phyloP scores from a whole-genome alignment of 345 rosid genomes.

The Rhodomyrtus tomentosa region DNA sequence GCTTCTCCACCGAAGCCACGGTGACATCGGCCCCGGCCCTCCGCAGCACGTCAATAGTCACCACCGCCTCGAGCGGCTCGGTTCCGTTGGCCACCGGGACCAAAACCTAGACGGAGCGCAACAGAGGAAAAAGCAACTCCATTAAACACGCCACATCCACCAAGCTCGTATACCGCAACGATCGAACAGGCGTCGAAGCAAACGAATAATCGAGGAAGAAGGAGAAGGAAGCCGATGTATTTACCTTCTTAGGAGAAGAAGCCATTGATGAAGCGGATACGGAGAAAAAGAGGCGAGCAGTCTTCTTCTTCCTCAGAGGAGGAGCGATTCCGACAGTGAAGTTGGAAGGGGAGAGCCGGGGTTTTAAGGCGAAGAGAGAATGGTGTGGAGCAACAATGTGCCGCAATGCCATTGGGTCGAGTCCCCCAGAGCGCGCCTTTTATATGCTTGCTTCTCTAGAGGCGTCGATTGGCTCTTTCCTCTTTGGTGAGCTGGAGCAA shows the following conservation, averaged over 20 bases:
- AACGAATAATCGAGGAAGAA: not conserved
- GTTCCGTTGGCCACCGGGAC: conserved; percentile 87
- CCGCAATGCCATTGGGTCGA: not conserved
- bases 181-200: not conserved
- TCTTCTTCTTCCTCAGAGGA: conserved; percentile 3
- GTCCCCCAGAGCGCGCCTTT: not conserved
- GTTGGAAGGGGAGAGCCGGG: not conserved
- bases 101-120: conserved; percentile 42
- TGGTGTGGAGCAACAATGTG: not conserved
- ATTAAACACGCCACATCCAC: not conserved
- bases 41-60: conserved; percentile 69
- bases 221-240: not conserved
- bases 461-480: not conserved
- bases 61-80: conserved; percentile 92
- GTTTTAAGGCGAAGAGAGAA: conserved; percentile 1
- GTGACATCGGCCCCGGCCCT: conserved; percentile 80
- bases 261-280: conserved; percentile 39
- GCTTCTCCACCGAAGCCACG: conserved; percentile 70
- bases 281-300: conserved; percentile 13
- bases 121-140: not conserved
- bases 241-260: conserved; percentile 41
- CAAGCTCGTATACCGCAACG: not conserved
- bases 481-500: not conserved
- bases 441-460: not conserved
- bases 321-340: not conserved